Conservation (phyloP, 106 monocot genomes). For the Allium cepa region DNA sequence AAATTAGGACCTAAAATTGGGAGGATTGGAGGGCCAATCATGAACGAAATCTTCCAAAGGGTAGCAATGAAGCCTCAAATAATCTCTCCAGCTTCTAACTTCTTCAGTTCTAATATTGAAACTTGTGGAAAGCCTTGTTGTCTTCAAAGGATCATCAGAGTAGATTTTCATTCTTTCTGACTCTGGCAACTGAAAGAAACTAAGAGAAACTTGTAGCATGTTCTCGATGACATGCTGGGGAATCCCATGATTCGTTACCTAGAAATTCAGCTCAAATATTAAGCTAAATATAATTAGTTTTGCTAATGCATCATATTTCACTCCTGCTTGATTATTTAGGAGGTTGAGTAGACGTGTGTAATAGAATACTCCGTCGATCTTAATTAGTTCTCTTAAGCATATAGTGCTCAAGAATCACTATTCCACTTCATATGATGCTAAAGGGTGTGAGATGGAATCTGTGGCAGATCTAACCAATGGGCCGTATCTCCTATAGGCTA, state of each 20-base stretch:
- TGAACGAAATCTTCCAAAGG: constrained; percentile 58
- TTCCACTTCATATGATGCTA: too few species aligned
- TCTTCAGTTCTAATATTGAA: constrained; percentile 75
- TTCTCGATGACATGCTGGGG: constrained; percentile 10
- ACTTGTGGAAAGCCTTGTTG: constrained; percentile 73
- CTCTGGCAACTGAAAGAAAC: constrained; percentile 57
- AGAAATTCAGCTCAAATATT: background rate
- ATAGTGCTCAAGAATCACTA: too few species aligned
- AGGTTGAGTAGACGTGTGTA: too few species aligned
- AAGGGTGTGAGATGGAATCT: too few species aligned
- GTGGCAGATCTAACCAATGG: too few species aligned
- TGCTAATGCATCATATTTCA: too few species aligned
- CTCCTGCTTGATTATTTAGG: too few species aligned
- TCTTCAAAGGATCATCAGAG: constrained; percentile 67
- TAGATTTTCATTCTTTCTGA: constrained; percentile 58
- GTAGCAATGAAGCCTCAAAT: constrained; percentile 76
- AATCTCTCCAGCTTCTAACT: constrained; percentile 74
- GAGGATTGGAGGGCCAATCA: constrained; percentile 64
- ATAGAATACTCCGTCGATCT: too few species aligned
- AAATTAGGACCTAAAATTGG: constrained; percentile 18
- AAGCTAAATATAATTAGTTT: too few species aligned
- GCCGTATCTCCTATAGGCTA: too few species aligned
- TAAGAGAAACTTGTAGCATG: constrained; percentile 30
- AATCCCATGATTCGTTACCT: constrained; percentile 53
- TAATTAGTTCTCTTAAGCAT: too few species aligned